These are phyloP conservation scores for Ophiocytium majus DNA, from an alignment of 352 stramenopile species.

Conservation along the genomic window DNA sequence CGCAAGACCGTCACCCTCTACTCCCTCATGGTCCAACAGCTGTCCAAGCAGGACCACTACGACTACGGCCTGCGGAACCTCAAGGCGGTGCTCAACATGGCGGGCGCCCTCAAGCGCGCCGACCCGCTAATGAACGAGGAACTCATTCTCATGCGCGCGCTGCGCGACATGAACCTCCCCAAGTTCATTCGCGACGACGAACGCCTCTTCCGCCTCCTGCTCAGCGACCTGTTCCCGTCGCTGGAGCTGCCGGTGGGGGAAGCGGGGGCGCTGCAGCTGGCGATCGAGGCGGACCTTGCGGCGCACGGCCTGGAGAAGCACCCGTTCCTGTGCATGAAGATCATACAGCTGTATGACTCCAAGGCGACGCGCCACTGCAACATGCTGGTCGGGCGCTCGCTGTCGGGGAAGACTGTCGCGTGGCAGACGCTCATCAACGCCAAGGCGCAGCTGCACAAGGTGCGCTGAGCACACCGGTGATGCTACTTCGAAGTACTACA, in stretches of 20 bases:
- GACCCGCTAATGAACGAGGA: conserved; percentile 86
- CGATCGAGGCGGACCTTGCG: conserved; percentile 64
- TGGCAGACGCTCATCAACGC: conserved; percentile 80
- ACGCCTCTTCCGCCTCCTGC: conserved; percentile 81
- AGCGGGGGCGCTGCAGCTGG: conserved; percentile 73
- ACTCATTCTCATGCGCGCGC: conserved; percentile 79
- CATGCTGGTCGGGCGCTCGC: conserved; percentile 80
- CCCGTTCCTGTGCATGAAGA: conserved; percentile 66
- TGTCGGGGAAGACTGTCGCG: conserved; percentile 61
- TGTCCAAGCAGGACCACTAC: conserved; percentile 91
- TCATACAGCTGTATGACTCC: conserved; percentile 90
- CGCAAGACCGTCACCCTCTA: conserved; percentile 91
- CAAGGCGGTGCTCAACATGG: conserved; percentile 87
- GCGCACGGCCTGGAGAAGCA: conserved; percentile 74
- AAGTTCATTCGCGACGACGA: conserved; percentile 88
- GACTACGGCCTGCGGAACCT: conserved; percentile 86
- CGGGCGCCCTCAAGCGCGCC: conserved; percentile 81
- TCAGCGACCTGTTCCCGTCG: conserved; percentile 83
- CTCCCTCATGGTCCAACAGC: conserved; percentile 83
- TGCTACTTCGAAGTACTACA: too few species aligned
- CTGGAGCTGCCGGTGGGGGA: conserved; percentile 71
- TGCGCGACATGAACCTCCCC: conserved; percentile 85
- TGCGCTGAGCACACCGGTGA: too few species aligned
- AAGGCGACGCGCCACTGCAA: conserved; percentile 88
- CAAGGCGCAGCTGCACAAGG: conserved; percentile 50